Conservation (phyloP, 805 yeast species). For the Starmerella stigmatis region DNA sequence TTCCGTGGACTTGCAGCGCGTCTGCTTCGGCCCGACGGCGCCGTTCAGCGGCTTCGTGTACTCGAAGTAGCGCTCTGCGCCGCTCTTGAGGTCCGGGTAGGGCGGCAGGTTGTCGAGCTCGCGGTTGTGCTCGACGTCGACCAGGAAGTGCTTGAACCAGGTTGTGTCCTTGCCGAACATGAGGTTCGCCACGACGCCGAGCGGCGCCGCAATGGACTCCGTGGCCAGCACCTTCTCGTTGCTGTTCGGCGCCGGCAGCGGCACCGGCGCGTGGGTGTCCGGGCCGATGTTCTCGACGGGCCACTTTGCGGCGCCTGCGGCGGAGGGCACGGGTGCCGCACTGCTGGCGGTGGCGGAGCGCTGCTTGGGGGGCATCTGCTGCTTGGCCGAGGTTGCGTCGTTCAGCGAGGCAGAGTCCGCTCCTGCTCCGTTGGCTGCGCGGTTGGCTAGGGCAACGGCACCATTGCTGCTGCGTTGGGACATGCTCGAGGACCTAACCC, state of each 20-base stretch:
- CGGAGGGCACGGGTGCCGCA: constrained; percentile 16
- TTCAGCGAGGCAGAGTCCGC: neutral
- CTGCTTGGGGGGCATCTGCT: constrained; percentile 14
- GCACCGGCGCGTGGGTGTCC: constrained; percentile 46
- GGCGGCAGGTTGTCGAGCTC: constrained; percentile 25
- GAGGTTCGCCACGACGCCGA: constrained; percentile 62
- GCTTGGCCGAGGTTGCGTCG: neutral
- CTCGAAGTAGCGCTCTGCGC: constrained; percentile 38
- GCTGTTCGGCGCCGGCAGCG: constrained; percentile 36
- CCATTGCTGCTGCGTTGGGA: neutral
- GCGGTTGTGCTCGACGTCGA: constrained; percentile 29
- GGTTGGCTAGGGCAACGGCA: neutral
- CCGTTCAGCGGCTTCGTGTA: constrained; percentile 69
- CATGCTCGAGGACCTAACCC: constrained; percentile 6
- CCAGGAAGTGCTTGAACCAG: constrained; percentile 36
- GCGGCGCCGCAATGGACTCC: constrained; percentile 52
- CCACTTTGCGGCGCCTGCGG: constrained; percentile 16
- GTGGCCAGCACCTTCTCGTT: constrained; percentile 46
- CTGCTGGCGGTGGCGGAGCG: constrained; percentile 34
- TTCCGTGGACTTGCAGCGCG: constrained; percentile 65
- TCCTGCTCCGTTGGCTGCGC: constrained; percentile 12
- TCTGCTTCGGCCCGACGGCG: constrained; percentile 87
- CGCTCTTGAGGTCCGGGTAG: constrained; percentile 24
- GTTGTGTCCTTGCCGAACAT: constrained; percentile 54
- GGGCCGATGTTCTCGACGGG: constrained; percentile 33